Evolutionary conservation across 2,329 filamentous ascomycete genomes (phyloP).

Genomic region (Trichoderma hamatum): DNA sequence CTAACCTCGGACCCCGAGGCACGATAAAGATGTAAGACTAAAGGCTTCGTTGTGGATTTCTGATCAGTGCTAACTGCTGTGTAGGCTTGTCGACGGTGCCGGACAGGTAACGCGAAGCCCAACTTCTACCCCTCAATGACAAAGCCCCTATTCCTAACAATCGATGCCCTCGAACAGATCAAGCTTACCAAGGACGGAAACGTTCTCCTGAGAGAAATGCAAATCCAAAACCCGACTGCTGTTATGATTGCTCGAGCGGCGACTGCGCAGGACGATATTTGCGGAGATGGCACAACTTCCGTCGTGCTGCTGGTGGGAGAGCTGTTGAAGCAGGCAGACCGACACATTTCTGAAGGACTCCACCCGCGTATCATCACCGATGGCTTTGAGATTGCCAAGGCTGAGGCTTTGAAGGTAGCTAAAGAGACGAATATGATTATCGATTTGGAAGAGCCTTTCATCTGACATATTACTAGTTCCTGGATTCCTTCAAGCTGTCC

Average conservation of each 20-base stretch:
- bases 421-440: background rate
- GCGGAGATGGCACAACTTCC: conserved; percentile 95
- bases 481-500: conserved; percentile 89
- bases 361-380: conserved; percentile 97
- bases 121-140: conserved; percentile 35
- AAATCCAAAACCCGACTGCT: conserved; percentile 98
- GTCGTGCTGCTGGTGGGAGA: conserved; percentile 95
- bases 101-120: conserved; percentile 58
- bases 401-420: conserved; percentile 79
- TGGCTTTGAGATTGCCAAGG: conserved; percentile 96
- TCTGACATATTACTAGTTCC: conserved; percentile 63
- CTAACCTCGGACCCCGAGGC: conserved; percentile 89
- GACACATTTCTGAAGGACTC: conserved; percentile 94
- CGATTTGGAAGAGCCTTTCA: conserved; percentile 30
- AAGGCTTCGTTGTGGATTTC: background rate
- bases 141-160: conserved; percentile 36
- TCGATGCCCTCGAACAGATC: conserved; percentile 60
- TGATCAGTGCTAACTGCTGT: conserved; percentile 6
- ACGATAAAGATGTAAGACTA: conserved; percentile 85
- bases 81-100: conserved; percentile 69
- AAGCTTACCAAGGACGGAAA: conserved; percentile 99
- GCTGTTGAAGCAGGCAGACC: conserved; percentile 94
- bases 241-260: conserved; percentile 83
- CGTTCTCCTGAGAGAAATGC: conserved; percentile 76
- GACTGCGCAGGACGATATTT: conserved; percentile 97